Percentiles rank a stretch among this genome's conserved stretches.
Evolutionary conservation across 257 asterid species (phyloP).

Genomic region (Gentiana macrophylla): DNA sequence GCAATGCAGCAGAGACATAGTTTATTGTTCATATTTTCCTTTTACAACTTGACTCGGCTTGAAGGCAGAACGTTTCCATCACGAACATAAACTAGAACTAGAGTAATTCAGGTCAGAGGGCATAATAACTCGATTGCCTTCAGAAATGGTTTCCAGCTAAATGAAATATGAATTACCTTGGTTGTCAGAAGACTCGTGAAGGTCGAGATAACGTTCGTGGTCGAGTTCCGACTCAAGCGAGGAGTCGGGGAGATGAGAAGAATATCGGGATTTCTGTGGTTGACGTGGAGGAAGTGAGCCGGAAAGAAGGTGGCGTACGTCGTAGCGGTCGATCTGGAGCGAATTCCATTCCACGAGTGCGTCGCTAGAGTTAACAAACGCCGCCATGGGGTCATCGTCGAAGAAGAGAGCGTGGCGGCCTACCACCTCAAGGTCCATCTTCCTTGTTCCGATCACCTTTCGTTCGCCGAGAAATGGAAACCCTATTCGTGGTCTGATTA

Average conservation of each 20-base stretch:
- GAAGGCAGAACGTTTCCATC: too few species aligned
- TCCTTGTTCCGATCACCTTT: background rate
- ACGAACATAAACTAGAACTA: too few species aligned
- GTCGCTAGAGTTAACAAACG: conserved; percentile 71
- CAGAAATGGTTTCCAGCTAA: too few species aligned
- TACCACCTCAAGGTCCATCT: conserved; percentile 66
- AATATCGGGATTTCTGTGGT: conserved; percentile 26
- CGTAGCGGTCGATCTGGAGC: conserved; percentile 86
- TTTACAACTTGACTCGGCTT: too few species aligned
- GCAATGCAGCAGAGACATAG: too few species aligned
- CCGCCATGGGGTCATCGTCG: conserved; percentile 80
- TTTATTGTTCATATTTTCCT: too few species aligned
- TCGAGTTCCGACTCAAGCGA: conserved; percentile 50
- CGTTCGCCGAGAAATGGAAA: too few species aligned
- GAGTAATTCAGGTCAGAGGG: too few species aligned
- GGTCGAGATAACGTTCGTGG: conserved; percentile 74
- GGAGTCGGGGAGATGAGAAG: conserved; percentile 18
- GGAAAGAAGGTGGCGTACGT: conserved; percentile 90
- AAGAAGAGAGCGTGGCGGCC: conserved; percentile 85
- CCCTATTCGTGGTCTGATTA: too few species aligned
- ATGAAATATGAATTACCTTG: conserved; percentile 32
- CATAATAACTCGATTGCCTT: too few species aligned
- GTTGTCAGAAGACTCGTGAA: conserved; percentile 38
- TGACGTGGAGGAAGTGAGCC: conserved; percentile 75
- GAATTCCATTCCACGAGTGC: conserved; percentile 97